Conservation (phyloP, 192 early-diverging fungal genomes). For the Rhizoclosmatium sp. region DNA sequence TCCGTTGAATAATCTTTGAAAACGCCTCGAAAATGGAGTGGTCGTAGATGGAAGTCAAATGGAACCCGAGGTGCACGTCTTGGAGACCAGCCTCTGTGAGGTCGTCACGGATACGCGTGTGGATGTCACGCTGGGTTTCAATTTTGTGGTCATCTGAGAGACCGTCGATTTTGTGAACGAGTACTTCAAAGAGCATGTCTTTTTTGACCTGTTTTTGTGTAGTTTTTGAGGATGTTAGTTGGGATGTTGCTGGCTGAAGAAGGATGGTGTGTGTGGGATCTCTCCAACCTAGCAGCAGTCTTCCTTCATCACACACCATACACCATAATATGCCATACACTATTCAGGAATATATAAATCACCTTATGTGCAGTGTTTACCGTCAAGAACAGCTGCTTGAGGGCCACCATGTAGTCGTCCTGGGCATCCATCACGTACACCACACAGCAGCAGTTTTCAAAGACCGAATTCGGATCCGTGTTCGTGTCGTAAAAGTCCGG, state of each 20-base stretch:
- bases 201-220: conserved; percentile 65
- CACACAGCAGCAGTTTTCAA: conserved; percentile 66
- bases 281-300: no score
- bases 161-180: conserved; percentile 97
- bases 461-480: conserved; percentile 39
- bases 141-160: conserved; percentile 95
- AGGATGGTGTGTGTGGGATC: no score
- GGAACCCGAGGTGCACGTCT: conserved; percentile 79
- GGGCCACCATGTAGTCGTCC: conserved; percentile 85
- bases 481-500: conserved; percentile 79
- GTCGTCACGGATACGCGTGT: conserved; percentile 88
- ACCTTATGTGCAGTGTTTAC: conserved; percentile 74
- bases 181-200: conserved; percentile 88
- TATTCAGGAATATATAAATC: background rate
- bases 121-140: conserved; percentile 94
- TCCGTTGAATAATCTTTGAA: conserved; percentile 89
- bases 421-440: conserved; percentile 97
- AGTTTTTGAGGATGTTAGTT: background rate
- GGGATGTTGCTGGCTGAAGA: background rate
- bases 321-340: no score
- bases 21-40: conserved; percentile 92
- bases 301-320: no score
- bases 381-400: conserved; percentile 76
- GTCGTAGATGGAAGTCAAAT: conserved; percentile 93
- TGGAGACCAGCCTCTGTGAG: conserved; percentile 79